Conservation (phyloP, 441 rosid genomes). For the Manihot esculenta region DNA sequence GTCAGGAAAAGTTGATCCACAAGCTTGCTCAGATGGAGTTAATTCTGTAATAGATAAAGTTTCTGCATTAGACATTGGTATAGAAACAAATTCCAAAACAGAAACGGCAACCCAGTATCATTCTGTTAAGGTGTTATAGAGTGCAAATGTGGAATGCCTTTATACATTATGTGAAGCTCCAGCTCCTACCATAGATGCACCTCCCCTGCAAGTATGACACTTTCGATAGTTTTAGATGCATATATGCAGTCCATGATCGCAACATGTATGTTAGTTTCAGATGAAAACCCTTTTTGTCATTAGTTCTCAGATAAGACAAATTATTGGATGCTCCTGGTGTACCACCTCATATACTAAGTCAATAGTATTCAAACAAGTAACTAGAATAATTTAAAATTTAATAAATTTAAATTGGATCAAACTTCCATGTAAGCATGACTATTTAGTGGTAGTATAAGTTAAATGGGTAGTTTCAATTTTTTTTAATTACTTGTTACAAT, state of each 20-base stretch:
- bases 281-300: constrained; percentile 34
- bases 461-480: too few species aligned
- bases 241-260: background rate
- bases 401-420: too few species aligned
- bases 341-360: too few species aligned
- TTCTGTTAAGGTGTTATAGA: constrained; percentile 37
- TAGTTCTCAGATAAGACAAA: constrained; percentile 52
- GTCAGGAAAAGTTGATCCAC: constrained; percentile 34
- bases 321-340: too few species aligned
- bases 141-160: constrained; percentile 96
- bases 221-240: constrained; percentile 7
- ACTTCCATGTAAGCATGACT: too few species aligned
- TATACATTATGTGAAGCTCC: constrained; percentile 86
- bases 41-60: constrained; percentile 45
- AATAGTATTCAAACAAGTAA: too few species aligned
- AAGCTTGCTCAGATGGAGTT: constrained; percentile 39
- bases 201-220: constrained; percentile 37
- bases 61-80: constrained; percentile 49
- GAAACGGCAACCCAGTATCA: constrained; percentile 34
- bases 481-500: too few species aligned
- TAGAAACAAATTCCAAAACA: constrained; percentile 33
- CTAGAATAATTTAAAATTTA: too few species aligned
- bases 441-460: too few species aligned
- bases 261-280: constrained; percentile 33
- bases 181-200: constrained; percentile 35